phyloP scores from a whole-genome alignment of 768 basidiomycete species.

The Mrakia gelida region DNA sequence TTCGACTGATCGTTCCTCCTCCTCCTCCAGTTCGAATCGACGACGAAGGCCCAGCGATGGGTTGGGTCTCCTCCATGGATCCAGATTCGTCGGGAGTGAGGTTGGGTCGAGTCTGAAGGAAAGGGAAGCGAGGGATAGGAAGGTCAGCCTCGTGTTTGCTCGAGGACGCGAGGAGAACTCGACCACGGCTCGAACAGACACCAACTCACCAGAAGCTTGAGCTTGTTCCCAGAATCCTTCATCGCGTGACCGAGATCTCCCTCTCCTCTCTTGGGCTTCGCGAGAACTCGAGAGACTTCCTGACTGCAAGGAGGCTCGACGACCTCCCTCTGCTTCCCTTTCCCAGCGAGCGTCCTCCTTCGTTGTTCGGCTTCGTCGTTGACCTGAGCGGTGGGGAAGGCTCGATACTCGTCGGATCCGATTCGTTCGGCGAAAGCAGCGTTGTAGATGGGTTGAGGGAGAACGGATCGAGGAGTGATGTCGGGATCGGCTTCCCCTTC shows the following conservation, averaged over 20 bases:
- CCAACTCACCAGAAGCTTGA: not conserved
- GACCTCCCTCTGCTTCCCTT: conserved; percentile 1
- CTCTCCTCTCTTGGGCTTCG: conserved; percentile 2
- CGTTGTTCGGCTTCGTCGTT: not conserved
- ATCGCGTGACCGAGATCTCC: conserved; percentile 3
- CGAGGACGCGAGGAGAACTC: not conserved
- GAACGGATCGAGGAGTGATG: not conserved
- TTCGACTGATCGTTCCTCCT: not conserved
- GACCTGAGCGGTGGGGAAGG: not conserved
- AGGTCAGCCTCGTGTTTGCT: not conserved
- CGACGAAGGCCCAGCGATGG: not conserved
- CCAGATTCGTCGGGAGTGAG: not conserved
- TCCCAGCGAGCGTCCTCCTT: conserved; percentile 5
- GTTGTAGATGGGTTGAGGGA: conserved; percentile 10
- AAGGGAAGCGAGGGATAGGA: not conserved
- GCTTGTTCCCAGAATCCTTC: conserved; percentile 1
- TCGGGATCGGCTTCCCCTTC: not conserved
- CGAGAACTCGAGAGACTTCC: not conserved
- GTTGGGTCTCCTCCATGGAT: not conserved
- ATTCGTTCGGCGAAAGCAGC: not conserved
- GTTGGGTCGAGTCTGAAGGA: not conserved
- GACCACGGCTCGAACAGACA: not conserved
- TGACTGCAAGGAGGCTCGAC: not conserved
- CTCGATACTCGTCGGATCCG: not conserved
- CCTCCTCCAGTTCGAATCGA: not conserved